phyloP scores from a whole-genome alignment of 768 basidiomycete genomes.

The Obba rivulosa region DNA sequence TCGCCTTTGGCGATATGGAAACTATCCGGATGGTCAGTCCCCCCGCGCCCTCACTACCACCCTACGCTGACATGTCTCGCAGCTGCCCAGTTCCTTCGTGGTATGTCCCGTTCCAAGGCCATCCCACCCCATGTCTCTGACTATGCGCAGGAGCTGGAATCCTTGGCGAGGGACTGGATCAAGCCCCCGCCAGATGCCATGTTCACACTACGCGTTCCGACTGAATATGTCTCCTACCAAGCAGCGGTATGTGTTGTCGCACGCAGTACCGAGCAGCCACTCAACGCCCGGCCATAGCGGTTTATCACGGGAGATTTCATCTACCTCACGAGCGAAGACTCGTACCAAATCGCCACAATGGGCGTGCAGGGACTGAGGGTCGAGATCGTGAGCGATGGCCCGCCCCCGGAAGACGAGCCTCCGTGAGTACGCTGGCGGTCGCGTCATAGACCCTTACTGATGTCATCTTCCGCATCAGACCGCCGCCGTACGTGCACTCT shows the following conservation, averaged over 20 bases:
- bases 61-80: slow-evolving; percentile 5
- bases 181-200: slow-evolving; percentile 78
- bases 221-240: slow-evolving; percentile 82
- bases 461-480: slow-evolving; percentile 22
- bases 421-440: slow-evolving; percentile 46
- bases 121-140: not conserved
- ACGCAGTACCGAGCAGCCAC: slow-evolving; percentile 6
- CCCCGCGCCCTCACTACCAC: not conserved
- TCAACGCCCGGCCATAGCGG: slow-evolving; percentile 39
- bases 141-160: slow-evolving; percentile 64
- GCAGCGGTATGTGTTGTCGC: slow-evolving; percentile 56
- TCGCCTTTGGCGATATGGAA: slow-evolving; percentile 82
- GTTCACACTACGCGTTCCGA: slow-evolving; percentile 75
- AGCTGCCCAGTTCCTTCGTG: slow-evolving; percentile 66
- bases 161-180: slow-evolving; percentile 77
- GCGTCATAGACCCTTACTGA: too few species aligned
- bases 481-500: slow-evolving; percentile 41
- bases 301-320: slow-evolving; percentile 80
- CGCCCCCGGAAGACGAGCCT: slow-evolving; percentile 72
- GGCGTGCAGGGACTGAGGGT: slow-evolving; percentile 78
- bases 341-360: slow-evolving; percentile 84
- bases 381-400: slow-evolving; percentile 81
- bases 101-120: slow-evolving; percentile 34
- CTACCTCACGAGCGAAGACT: slow-evolving; percentile 83
- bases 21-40: slow-evolving; percentile 64